Conservation (phyloP, 345 rosid species). For the Nasturtium officinale region DNA sequence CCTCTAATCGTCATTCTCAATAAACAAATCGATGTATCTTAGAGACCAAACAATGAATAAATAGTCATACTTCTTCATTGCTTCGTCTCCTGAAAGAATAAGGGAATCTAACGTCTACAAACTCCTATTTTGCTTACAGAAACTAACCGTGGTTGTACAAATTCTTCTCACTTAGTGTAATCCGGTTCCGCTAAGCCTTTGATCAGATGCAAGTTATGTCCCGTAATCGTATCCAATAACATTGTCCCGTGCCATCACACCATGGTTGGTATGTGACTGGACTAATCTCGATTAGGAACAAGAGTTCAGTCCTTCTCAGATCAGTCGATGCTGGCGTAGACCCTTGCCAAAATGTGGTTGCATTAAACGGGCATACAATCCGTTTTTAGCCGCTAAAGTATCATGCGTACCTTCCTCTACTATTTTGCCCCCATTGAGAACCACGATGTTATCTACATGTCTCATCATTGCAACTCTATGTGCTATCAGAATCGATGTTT, state of each 20-base stretch:
- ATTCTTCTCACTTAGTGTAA: constrained; percentile 26
- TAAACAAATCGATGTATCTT: constrained; percentile 42
- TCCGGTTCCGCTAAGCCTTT: constrained; percentile 1
- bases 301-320: constrained; percentile 43
- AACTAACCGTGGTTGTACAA: constrained; percentile 40
- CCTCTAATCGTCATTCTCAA: constrained; percentile 29
- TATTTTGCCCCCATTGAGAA: constrained; percentile 93
- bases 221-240: background rate
- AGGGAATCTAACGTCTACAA: constrained; percentile 46
- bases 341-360: constrained; percentile 99
- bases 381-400: constrained; percentile 76
- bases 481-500: constrained; percentile 96
- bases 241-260: background rate
- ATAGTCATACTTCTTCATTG: constrained; percentile 36
- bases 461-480: constrained; percentile 99
- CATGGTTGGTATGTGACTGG: constrained; percentile 26
- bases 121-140: constrained; percentile 42
- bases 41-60: constrained; percentile 34
- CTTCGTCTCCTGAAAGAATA: constrained; percentile 76
- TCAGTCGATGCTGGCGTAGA: constrained; percentile 81
- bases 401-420: constrained; percentile 98
- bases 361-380: constrained; percentile 92
- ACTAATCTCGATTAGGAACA: constrained; percentile 23
- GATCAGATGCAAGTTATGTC: constrained; percentile 32
- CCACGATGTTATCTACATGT: constrained; percentile 97